Base-by-base conservation (phyloP, 768 basidiomycete species). In the Boletus speciosus region DNA sequence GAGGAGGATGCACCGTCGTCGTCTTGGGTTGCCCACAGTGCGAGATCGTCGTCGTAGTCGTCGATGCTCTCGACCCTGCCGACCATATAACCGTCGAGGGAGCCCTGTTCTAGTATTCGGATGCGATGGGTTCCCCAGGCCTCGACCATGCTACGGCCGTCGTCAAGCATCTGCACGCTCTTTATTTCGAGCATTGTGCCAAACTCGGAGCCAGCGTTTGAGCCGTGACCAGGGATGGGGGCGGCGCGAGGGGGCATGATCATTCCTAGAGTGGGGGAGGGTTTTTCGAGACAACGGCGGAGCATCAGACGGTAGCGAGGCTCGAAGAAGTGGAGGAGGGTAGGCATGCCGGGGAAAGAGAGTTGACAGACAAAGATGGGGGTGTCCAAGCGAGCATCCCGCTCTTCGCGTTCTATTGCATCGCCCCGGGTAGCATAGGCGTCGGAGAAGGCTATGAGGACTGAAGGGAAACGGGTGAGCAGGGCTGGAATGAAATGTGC, bases 291-390 rank as follows among this genome's bases (percentile, higher is more conserved):
- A 67, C 90, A 93, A n/a, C 96, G 85, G 23, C 96, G 88, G 50
- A 98, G 86, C 96, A 98, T 98, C 47, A 98, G 79, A 7, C 96
- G 87, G 69, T 98, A 95, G 62, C 90, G 80, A 0, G 96, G 96
- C 69, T 98, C 96, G 67, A 92, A 98, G 65, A 98, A 86, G 70
- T 97, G 94, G 15, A 98, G 76, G 51, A 88, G 78, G 44, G 88
- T 94, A 38, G 93, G 93, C 74, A 93, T 84, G 52, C 87, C 88
- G 2, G 96, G 96, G 73, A 97, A 98, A 43, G 86, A 84, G 47
- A 97, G 83, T 40, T 89, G 88, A 67, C 87, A 90, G 59, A 94
- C 83, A 62, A 98, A 95, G 56, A 98, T 88, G 52, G 96, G 93
- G 16, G 91, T 94, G 66, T 92, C 84, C 53, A 96, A 81, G 43